Evolutionary conservation across 148 eudicot genomes (phyloP).

Genomic region (Nepenthes gracilis): DNA sequence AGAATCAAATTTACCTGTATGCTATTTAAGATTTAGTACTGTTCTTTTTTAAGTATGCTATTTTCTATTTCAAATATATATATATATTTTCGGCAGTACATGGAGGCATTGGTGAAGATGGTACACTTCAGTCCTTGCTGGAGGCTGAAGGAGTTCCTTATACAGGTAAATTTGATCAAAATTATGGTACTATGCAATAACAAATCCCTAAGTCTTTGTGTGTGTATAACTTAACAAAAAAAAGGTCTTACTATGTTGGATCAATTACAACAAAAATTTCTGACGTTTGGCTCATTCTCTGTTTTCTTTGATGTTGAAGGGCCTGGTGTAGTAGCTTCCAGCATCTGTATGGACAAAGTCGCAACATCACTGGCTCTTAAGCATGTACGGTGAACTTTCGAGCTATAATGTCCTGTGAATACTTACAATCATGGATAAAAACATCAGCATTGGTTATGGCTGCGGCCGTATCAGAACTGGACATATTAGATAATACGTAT

Average conservation of each 20-base stretch:
- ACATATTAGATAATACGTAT: too few relatives aligned
- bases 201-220: too few relatives aligned
- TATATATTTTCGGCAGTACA: constrained; percentile 37
- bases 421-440: too few relatives aligned
- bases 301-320: constrained; percentile 33
- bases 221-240: too few relatives aligned
- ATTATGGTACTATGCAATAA: not conserved
- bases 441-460: too few relatives aligned
- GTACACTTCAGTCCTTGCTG: constrained; percentile 78
- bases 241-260: not conserved
- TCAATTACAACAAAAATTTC: too few relatives aligned
- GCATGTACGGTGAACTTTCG: constrained; percentile 32
- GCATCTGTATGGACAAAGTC: constrained; percentile 89
- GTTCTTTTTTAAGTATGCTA: too few relatives aligned
- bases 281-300: not conserved
- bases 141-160: constrained; percentile 67
- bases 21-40: too few relatives aligned
- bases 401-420: not conserved
- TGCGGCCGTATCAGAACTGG: too few relatives aligned
- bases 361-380: constrained; percentile 71
- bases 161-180: constrained; percentile 36
- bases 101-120: constrained; percentile 96
- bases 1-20: too few relatives aligned
- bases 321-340: constrained; percentile 67
- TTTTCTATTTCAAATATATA: not conserved